phyloP scores from a whole-genome alignment of 2,329 filamentous ascomycete genomes.

The Paecilomyces sp. region DNA sequence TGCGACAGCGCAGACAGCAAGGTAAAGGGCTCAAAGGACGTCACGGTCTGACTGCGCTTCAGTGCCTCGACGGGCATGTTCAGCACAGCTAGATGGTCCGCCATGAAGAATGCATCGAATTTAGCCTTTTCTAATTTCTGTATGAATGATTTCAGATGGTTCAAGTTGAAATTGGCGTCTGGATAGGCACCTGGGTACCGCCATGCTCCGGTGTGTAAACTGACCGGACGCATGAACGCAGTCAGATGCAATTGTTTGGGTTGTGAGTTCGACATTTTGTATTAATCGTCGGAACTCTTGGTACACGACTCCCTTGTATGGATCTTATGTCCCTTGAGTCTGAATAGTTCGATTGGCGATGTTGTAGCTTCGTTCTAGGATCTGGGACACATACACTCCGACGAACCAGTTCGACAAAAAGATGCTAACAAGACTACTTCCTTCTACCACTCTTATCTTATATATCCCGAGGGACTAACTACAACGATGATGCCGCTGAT shows the following conservation, averaged over 20 bases:
- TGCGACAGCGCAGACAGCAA: constrained; percentile 44
- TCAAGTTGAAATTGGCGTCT: constrained; percentile 53
- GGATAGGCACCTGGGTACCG: constrained; percentile 48
- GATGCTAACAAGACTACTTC: neutral
- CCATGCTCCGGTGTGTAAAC: constrained; percentile 51
- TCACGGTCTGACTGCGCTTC: constrained; percentile 51
- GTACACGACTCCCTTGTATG: too few species aligned
- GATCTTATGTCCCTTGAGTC: too few species aligned
- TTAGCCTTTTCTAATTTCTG: constrained; percentile 48
- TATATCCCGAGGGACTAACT: neutral
- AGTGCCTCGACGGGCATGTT: constrained; percentile 53
- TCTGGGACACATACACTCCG: neutral
- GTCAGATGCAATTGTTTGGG: constrained; percentile 44
- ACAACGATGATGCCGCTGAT: neutral
- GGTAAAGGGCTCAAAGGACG: constrained; percentile 52
- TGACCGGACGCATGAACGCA: constrained; percentile 54
- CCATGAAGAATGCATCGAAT: constrained; percentile 53
- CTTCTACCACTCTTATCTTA: neutral
- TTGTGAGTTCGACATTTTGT: constrained; percentile 2
- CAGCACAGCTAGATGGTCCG: constrained; percentile 47
- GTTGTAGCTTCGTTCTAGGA: too few species aligned
- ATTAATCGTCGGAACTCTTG: neutral
- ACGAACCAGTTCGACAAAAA: neutral
- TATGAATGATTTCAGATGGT: constrained; percentile 47
- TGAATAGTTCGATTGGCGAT: too few species aligned